Percentiles rank a stretch among this genome's conserved stretches.
These are phyloP conservation scores for Cercospora beticola DNA, from an alignment of 2,329 filamentous ascomycete species.

Conservation along the genomic window DNA sequence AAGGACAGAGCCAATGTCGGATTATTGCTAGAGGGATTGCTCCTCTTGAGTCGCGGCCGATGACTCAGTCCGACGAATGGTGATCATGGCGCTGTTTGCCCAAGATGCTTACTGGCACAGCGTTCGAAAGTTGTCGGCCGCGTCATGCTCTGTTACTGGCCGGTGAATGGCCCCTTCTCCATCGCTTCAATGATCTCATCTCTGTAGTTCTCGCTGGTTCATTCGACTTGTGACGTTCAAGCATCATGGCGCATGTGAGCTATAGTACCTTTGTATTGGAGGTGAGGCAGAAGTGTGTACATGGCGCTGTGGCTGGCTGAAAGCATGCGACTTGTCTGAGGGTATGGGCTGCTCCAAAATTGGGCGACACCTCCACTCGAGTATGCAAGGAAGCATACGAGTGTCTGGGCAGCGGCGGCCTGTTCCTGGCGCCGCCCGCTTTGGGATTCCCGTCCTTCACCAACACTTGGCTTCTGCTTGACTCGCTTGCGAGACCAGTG, in stretches of 20 bases:
- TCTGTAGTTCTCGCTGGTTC: too few relatives aligned
- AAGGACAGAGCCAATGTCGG: too few relatives aligned
- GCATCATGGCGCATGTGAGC: not conserved
- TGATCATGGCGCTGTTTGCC: too few relatives aligned
- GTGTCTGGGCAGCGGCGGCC: not conserved
- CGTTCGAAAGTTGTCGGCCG: too few relatives aligned
- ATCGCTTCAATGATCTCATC: too few relatives aligned
- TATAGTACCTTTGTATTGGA: not conserved
- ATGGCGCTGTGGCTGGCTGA: not conserved
- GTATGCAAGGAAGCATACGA: too few relatives aligned
- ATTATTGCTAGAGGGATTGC: too few relatives aligned
- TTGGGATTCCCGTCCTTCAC: not conserved
- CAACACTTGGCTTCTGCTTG: not conserved
- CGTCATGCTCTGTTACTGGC: too few relatives aligned
- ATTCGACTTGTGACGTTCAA: not conserved
- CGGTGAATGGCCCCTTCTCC: too few relatives aligned
- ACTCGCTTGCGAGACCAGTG: not conserved
- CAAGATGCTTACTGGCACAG: too few relatives aligned
- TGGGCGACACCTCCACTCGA: not conserved
- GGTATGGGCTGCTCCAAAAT: not conserved
- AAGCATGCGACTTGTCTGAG: not conserved
- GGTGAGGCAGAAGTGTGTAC: not conserved
- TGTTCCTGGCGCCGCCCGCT: not conserved
- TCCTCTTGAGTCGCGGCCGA: too few relatives aligned
- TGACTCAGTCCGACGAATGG: too few relatives aligned